Conservation (phyloP, 2,329 filamentous ascomycete species). For the Dryadomyces quercivorus region DNA sequence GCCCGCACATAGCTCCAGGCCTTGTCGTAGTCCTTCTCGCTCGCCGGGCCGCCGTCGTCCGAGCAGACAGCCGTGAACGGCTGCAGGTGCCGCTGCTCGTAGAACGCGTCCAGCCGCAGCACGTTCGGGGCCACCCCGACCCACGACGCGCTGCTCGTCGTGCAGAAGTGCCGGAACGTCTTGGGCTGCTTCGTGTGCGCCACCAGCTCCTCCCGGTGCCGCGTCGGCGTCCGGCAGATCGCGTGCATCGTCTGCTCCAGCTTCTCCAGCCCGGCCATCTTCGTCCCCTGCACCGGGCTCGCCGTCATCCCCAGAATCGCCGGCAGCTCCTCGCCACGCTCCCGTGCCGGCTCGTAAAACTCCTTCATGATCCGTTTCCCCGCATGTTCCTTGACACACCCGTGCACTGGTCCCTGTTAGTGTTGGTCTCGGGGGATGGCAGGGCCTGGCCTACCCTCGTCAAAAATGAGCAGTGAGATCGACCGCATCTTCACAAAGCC, state of each 20-base stretch:
- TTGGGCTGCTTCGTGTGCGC: constrained; percentile 54
- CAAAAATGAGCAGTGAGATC: constrained; percentile 63
- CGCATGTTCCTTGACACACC: constrained; percentile 52
- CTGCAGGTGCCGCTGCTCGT: background rate
- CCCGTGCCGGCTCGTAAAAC: constrained; percentile 48
- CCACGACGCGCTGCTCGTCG: constrained; percentile 18
- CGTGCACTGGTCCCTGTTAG: constrained; percentile 45
- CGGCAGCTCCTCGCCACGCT: constrained; percentile 33
- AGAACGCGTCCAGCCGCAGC: constrained; percentile 22
- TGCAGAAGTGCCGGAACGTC: constrained; percentile 27
- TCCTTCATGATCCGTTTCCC: constrained; percentile 60
- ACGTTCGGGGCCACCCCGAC: constrained; percentile 20
- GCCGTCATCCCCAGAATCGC: constrained; percentile 69
- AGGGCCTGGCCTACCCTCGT: constrained; percentile 54
- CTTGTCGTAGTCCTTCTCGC: background rate
- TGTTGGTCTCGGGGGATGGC: too few relatives aligned
- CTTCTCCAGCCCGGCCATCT: constrained; percentile 37
- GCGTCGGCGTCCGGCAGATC: constrained; percentile 53
- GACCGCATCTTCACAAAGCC: constrained; percentile 55
- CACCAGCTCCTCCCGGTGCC: constrained; percentile 59
- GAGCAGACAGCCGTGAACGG: background rate
- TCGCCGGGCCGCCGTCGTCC: background rate
- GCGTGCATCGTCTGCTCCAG: constrained; percentile 63
- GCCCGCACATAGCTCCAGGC: constrained; percentile 35
- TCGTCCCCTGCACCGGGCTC: constrained; percentile 57